These are phyloP conservation scores for Ailanthus altissimus DNA, from an alignment of 345 rosid species.

Conservation along the genomic window DNA sequence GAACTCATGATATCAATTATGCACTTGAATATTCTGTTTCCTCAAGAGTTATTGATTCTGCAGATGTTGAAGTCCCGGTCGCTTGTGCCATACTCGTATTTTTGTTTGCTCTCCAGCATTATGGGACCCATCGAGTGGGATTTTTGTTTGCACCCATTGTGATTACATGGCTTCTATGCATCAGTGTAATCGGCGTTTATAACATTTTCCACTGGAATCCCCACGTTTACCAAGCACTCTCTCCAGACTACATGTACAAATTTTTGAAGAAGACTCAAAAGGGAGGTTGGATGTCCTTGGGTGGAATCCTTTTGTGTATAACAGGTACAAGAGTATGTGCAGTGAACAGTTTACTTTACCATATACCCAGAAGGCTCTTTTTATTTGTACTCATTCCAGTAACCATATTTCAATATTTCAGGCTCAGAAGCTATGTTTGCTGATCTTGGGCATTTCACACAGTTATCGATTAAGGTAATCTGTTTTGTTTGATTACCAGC, in stretches of 20 bases:
- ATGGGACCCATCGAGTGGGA: conserved; percentile 84
- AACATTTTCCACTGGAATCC: conserved; percentile 93
- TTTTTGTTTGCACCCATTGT: conserved; percentile 85
- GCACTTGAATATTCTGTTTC: conserved; percentile 16
- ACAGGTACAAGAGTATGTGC: conserved; percentile 52
- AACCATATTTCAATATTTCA: conserved; percentile 24
- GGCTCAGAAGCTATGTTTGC: conserved; percentile 99
- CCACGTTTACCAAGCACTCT: conserved; percentile 87
- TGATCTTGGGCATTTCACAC: conserved; percentile 96
- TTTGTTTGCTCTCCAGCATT: conserved; percentile 81
- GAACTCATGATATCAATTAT: conserved; percentile 8
- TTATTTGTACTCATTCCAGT: neutral
- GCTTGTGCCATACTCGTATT: conserved; percentile 68
- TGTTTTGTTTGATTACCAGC: neutral
- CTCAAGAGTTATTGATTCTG: conserved; percentile 33
- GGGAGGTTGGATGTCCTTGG: conserved; percentile 99
- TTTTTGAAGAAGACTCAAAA: conserved; percentile 81
- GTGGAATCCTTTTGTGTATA: conserved; percentile 91
- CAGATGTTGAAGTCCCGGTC: conserved; percentile 85
- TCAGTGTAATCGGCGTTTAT: conserved; percentile 83
- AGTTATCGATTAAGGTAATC: conserved; percentile 79
- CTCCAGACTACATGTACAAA: conserved; percentile 88
- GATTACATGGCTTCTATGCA: conserved; percentile 76
- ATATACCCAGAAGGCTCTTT: neutral
- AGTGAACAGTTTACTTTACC: neutral